phyloP scores from a whole-genome alignment of 2,329 filamentous ascomycete species.

The Coniochaeta pulveracea region DNA sequence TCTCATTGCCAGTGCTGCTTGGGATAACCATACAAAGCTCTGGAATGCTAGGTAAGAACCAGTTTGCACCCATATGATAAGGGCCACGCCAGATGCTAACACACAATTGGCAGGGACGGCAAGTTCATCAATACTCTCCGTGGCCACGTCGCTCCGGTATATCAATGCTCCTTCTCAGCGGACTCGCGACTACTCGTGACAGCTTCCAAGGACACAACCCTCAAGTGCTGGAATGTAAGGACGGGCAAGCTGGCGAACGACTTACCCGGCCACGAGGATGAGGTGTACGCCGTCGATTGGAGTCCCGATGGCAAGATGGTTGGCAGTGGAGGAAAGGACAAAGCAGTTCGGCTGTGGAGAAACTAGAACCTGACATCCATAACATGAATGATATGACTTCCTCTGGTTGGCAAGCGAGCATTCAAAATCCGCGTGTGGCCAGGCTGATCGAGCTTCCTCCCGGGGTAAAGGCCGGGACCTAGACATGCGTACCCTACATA shows the following conservation, averaged over 20 bases:
- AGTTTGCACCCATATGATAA: conserved; percentile 10
- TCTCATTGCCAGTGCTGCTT: conserved; percentile 78
- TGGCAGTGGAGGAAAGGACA: conserved; percentile 88
- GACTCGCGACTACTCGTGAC: conserved; percentile 86
- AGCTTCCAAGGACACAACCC: conserved; percentile 79
- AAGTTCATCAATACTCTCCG: conserved; percentile 80
- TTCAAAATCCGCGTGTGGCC: too few species aligned
- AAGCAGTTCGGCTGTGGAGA: conserved; percentile 58
- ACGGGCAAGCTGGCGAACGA: conserved; percentile 72
- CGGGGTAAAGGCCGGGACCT: too few species aligned
- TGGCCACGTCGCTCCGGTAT: conserved; percentile 82
- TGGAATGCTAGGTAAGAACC: conserved; percentile 65
- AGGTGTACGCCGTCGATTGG: conserved; percentile 94
- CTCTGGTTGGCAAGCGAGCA: too few species aligned
- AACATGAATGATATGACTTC: too few species aligned
- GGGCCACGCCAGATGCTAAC: conserved; percentile 7
- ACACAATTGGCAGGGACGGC: conserved; percentile 35
- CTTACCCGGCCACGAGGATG: conserved; percentile 80
- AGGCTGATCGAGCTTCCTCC: too few species aligned
- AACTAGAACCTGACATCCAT: too few species aligned
- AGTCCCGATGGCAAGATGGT: conserved; percentile 82
- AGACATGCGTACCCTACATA: too few species aligned
- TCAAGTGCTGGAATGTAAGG: conserved; percentile 90
- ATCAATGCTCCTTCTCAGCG: conserved; percentile 84
- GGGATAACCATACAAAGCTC: conserved; percentile 90